Evolutionary conservation across 1,284 basidiomycete species (phyloP), one percentile per base, ranked within the genome.

Genomic region (Neotropicomus parvogracilis): DNA sequence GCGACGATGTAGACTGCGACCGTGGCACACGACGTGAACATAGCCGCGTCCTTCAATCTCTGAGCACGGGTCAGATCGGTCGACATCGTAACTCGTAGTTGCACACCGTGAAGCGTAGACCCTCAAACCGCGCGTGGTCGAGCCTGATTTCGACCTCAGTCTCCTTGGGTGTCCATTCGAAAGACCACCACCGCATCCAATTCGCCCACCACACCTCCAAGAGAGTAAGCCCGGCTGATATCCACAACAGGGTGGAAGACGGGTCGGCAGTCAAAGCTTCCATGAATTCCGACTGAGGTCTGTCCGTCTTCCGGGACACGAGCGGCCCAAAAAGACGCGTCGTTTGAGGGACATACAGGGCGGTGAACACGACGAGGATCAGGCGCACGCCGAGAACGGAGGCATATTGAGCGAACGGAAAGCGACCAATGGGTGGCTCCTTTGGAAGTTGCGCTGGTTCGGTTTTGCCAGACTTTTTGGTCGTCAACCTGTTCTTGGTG

Each of bases 161-260:
- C 17, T 59, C 60, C 40, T 60, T 57, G 17, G 62, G 54, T 0
- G 43, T 38, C 55, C 58, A 54, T 52, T 72, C 69, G 17, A 73
- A 68, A 56, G 66, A 74, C 83, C 83, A 88, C 24, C 65, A 52
- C 44, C 77, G 69, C 53, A 88, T 59, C 74, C 80, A 85, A 6
- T 76, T 75, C 2, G 78, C 84, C 86, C 88, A 91, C 84, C 87
- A 91, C 8, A 69, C 67, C 59, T 88, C 80, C 35, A 89, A 65
- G 3, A 88, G 49, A 4, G 68, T 57, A 0, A 77, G 72, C 2
- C 88, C 90, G 0, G 66, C 60, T 43, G 77, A 79, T 37, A 85
- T 70, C 72, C 82, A 89, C 6, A 70, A 58, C 35, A 88, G 66
- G 0, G 88, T 90, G 19, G 70, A 66, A 2, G 70, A 62, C 2